Evolutionary conservation across 2,329 filamentous ascomycete species (phyloP), one percentile per base, ranked within the genome.

Genomic region (Aureobasidium sp.): DNA sequence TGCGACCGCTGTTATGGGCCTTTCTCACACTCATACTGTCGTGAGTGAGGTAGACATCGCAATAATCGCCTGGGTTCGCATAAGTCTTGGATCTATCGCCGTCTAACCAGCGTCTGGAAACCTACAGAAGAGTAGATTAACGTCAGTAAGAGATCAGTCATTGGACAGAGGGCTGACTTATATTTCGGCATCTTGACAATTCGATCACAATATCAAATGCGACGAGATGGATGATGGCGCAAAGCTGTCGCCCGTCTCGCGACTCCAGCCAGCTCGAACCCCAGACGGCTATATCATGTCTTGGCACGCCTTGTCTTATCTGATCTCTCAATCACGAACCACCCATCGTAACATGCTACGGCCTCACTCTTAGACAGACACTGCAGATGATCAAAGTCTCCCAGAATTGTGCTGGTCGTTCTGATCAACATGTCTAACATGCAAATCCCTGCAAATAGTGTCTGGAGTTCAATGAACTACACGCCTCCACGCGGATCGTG

Each of bases 1-100:
- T 99, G 69, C 93, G 86, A 64, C 94, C 94, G 73, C 85, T 88
- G 80, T 99, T 99, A 77, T 99, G 94, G 53, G 94, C 94, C 79
- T 97, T 97, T 69, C 94, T 92, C 77, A 99, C 94, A 77, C 91
- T 96, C 93, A 97, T 97, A 47, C 91, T 96, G 82, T 99, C 94
- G 83, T 99, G 94, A 67, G 94, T 99, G 69, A 99, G 88, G 83
- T 99, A 99, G 75, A 99, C 94, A 88, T 99, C 94, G 84, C 94
- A 99, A 78, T 99, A 99, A 76, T 99, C 94, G 82, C 92, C 60
- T 61, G 27, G 21, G 17, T 43, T 42, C 25, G 27, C 19, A 45
- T 51, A 13, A 60, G 47, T 51, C 23, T 54, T 23, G 33, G 11
- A 17, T 57, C 23, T 2, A 1, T 38, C 13, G 9, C 17, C 27